Base-by-base conservation (phyloP, 257 asterid species). In the Fraxinus cuspidata region DNA sequence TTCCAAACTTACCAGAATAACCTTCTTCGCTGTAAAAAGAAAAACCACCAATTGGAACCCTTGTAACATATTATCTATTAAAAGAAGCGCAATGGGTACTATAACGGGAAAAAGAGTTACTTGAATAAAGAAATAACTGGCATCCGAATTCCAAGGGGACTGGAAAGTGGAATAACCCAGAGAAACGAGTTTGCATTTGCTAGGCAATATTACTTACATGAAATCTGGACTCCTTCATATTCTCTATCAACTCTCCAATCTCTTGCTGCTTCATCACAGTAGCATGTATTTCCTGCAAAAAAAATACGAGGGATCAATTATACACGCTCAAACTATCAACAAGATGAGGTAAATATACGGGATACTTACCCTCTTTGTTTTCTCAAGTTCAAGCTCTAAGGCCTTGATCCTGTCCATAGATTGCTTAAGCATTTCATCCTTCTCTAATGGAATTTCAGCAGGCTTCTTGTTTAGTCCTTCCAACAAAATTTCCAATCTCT, bases 381-480 rank as follows among this genome's bases (percentile, higher is more conserved):
- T 90, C 78, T 88, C 93, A 66, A 95, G 97, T 82, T 95, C 99
- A 75, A 63, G 72, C 84, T 95, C 99, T 16, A 93, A 88, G 47
- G 80, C 84, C 88, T 91, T 93, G 81, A 95, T 93, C 88, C 99
- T 91, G 72, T 88, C 92, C 72, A 95, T 80, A 25, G 99, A 95
- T 70, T 93, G 91, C 78, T 81, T 92, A 74, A 95, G 90, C 85
- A 95, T 85, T 84, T 85, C 93, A 31, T 95, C 97, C 88, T 95
- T 95, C 83, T 89, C 98, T 23, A 79, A 47, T 75, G 99, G 99
- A 73, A 95, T 90, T 80, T 88, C 95, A 72, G 89, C 82, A 25
- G 96, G 98, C 83, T 88, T 93, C 44, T 87, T 95, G 81, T 82
- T 82, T 27, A 95, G 83, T 79, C 90, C 91, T 86, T 93, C 98